Evolutionary conservation across 441 rosid genomes (phyloP).

Genomic region (Syzygium malaccense): DNA sequence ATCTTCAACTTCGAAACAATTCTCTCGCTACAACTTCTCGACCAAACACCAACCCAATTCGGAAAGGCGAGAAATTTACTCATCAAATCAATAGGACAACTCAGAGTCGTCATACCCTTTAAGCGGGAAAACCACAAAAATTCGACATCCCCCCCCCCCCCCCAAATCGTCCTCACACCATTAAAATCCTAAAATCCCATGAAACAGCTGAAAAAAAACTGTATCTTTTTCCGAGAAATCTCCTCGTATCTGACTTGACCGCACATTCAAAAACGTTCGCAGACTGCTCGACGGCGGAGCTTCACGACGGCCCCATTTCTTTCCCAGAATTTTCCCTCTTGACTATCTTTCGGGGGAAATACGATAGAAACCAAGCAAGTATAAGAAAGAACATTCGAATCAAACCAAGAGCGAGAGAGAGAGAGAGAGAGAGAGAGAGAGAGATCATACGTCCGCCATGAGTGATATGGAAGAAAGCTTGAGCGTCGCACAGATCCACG

Average conservation of each 20-base stretch:
- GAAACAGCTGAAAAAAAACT: neutral
- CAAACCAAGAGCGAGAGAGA: neutral
- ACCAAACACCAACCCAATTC: neutral
- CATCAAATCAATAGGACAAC: neutral
- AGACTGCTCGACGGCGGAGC: neutral
- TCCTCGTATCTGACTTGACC: neutral
- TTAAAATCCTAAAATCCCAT: neutral
- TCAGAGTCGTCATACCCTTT: neutral
- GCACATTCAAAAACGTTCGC: neutral
- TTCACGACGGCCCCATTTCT: neutral
- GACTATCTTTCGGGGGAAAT: neutral
- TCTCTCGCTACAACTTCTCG: neutral
- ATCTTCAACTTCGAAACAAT: neutral
- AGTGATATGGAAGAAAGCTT: constrained; percentile 3
- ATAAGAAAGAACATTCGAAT: neutral
- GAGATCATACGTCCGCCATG: constrained; percentile 33
- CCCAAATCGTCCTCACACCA: neutral
- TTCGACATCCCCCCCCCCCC: neutral
- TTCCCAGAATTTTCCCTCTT: neutral
- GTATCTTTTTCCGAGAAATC: neutral
- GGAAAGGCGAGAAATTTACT: neutral
- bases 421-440: neutral
- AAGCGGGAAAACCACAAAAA: neutral
- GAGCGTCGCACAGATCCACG: neutral
- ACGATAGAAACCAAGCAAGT: neutral